phyloP scores from a whole-genome alignment of 1,284 basidiomycete genomes.

The Trametes hirsuta region DNA sequence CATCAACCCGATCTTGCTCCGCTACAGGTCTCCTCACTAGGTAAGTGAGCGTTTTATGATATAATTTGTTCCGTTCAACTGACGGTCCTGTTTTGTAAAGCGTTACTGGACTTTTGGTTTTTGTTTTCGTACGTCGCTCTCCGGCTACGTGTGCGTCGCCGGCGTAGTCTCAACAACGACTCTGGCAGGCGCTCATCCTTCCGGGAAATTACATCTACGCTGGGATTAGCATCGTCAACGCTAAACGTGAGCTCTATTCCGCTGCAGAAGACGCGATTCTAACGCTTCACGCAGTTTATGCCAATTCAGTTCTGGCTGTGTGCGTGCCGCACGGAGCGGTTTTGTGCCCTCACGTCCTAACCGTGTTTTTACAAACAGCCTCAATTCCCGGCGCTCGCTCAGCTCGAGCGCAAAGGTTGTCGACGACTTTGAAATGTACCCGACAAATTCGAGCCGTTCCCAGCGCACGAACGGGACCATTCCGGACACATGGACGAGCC shows the following conservation, averaged over 20 bases:
- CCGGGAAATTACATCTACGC: conserved; percentile 5
- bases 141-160: not conserved
- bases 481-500: not conserved
- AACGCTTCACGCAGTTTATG: not conserved
- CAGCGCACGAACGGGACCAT: not conserved
- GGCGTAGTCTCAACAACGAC: not conserved
- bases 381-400: conserved; percentile 3
- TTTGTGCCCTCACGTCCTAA: not conserved
- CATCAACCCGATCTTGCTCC: not conserved
- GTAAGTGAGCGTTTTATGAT: not conserved
- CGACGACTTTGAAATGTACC: conserved; percentile 9
- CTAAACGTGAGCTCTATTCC: not conserved
- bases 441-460: not conserved
- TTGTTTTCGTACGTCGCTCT: not conserved
- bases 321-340: not conserved
- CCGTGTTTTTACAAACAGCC: not conserved
- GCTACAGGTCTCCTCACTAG: conserved; percentile 3
- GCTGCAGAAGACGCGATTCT: not conserved
- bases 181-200: not conserved
- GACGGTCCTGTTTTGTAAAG: not conserved
- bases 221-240: conserved; percentile 1
- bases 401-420: not conserved
- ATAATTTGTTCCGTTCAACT: not conserved
- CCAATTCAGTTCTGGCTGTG: conserved; percentile 4
- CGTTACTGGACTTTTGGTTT: not conserved